Evolutionary conservation across 2,329 filamentous ascomycete genomes (phyloP).

Genomic region (Diplodia mutila): DNA sequence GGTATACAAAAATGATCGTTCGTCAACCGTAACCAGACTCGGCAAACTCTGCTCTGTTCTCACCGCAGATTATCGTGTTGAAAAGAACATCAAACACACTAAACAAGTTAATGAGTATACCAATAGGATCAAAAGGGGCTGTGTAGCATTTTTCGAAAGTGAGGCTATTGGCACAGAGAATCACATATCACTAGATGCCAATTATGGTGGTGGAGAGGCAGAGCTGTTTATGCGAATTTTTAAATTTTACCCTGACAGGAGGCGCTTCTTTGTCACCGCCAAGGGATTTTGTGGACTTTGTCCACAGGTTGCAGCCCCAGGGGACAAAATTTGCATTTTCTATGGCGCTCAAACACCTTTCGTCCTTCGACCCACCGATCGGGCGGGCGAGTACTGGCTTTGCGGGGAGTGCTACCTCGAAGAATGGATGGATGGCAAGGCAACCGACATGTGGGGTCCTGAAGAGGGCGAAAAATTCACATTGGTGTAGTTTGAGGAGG

Average conservation of each 20-base stretch:
- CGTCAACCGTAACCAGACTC: too few relatives aligned
- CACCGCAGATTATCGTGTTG: background rate
- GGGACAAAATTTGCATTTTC: background rate
- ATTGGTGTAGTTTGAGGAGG: background rate
- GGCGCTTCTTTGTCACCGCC: background rate
- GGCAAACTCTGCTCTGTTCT: background rate
- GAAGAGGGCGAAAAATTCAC: background rate
- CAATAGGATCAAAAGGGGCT: background rate
- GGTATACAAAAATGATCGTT: too few relatives aligned
- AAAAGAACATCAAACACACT: background rate
- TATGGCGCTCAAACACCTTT: background rate
- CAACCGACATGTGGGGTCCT: background rate
- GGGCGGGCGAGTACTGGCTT: background rate
- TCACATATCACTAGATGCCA: background rate
- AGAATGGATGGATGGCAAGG: background rate
- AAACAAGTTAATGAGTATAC: background rate
- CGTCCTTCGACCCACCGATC: background rate
- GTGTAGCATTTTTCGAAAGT: background rate
- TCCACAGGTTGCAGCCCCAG: background rate
- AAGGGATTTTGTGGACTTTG: background rate
- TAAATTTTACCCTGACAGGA: rapidly evolving
- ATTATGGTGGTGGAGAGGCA: background rate
- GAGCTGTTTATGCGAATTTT: background rate
- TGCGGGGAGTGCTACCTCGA: background rate
- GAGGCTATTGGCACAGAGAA: background rate